A percentile compares a stretch with the other conserved stretches of the same genome.
Evolutionary conservation across 1,139 yeast genomes (phyloP).

Genomic region (Diutina ranongensis): DNA sequence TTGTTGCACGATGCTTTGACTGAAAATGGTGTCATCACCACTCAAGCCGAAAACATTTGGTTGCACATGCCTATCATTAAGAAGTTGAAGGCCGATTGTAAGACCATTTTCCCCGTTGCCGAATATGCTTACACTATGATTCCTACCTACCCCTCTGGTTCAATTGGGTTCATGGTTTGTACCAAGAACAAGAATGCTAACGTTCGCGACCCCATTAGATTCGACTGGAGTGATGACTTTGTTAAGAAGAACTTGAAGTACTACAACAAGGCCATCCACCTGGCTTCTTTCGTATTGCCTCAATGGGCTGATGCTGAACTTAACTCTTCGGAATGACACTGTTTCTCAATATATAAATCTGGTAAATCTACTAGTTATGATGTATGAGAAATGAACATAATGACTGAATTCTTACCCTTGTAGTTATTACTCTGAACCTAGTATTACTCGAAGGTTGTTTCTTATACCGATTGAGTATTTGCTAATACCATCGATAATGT

Average conservation of each 20-base stretch:
- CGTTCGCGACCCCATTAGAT: slow-evolving; percentile 58
- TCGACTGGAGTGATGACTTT: slow-evolving; percentile 44
- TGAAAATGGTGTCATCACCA: slow-evolving; percentile 78
- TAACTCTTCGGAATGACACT: slow-evolving; percentile 10
- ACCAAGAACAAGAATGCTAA: slow-evolving; percentile 56
- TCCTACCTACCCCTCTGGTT: slow-evolving; percentile 92
- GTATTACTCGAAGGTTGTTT: too few relatives aligned
- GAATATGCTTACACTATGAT: slow-evolving; percentile 82
- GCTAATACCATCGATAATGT: too few relatives aligned
- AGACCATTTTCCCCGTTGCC: slow-evolving; percentile 74
- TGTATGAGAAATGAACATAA: slow-evolving; percentile 3
- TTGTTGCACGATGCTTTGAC: slow-evolving; percentile 71
- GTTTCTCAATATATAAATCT: neutral
- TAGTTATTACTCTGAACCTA: too few relatives aligned
- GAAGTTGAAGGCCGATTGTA: slow-evolving; percentile 64
- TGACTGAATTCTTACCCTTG: too few relatives aligned
- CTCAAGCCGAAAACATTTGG: slow-evolving; percentile 91
- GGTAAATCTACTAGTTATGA: neutral
- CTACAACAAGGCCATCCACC: slow-evolving; percentile 70
- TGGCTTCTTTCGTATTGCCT: slow-evolving; percentile 80
- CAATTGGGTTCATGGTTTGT: slow-evolving; percentile 90
- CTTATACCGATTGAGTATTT: too few relatives aligned
- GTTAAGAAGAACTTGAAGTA: slow-evolving; percentile 61
- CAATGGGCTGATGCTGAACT: slow-evolving; percentile 55
- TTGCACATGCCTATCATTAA: slow-evolving; percentile 71